phyloP scores from a whole-genome alignment of 2,329 filamentous ascomycete genomes.

The Microdochium nivale region DNA sequence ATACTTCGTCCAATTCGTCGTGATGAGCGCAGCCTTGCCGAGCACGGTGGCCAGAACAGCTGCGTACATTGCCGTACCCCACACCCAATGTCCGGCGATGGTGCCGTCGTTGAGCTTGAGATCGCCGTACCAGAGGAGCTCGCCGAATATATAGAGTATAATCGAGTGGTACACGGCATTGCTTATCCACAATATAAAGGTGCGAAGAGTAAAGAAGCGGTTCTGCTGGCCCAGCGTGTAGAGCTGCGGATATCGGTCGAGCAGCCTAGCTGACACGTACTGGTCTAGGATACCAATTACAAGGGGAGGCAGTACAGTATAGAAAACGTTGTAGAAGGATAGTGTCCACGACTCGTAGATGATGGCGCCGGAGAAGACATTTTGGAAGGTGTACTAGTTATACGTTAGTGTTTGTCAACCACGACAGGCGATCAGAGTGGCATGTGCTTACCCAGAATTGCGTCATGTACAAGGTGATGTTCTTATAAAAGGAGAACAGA shows the following conservation, averaged over 20 bases:
- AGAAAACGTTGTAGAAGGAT: slow-evolving; percentile 99
- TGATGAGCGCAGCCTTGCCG: slow-evolving; percentile 88
- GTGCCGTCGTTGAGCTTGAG: slow-evolving; percentile 71
- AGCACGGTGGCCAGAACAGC: slow-evolving; percentile 89
- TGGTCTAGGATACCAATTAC: slow-evolving; percentile 96
- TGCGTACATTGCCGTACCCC: slow-evolving; percentile 92
- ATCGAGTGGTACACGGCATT: slow-evolving; percentile 96
- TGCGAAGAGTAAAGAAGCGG: slow-evolving; percentile 85
- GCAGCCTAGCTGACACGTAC: slow-evolving; percentile 85
- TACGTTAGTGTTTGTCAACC: slow-evolving; percentile 12
- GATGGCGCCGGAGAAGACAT: slow-evolving; percentile 93
- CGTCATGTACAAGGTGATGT: slow-evolving; percentile 96
- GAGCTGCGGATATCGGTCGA: slow-evolving; percentile 93
- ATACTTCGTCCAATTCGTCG: slow-evolving; percentile 98
- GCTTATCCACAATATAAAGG: slow-evolving; percentile 85
- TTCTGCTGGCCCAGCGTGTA: slow-evolving; percentile 92
- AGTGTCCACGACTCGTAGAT: slow-evolving; percentile 99
- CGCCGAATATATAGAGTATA: slow-evolving; percentile 77
- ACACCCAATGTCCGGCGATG: slow-evolving; percentile 90
- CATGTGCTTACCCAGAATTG: slow-evolving; percentile 86
- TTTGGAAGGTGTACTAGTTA: slow-evolving; percentile 85
- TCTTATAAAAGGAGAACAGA: slow-evolving; percentile 98
- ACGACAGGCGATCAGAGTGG: background rate
- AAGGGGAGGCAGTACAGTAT: slow-evolving; percentile 87
- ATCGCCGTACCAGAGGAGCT: slow-evolving; percentile 76